Evolutionary conservation across 805 yeast genomes (phyloP), one percentile per base, ranked within the genome.

Genomic region (Sugiyamaella boreocaroliniensis): DNA sequence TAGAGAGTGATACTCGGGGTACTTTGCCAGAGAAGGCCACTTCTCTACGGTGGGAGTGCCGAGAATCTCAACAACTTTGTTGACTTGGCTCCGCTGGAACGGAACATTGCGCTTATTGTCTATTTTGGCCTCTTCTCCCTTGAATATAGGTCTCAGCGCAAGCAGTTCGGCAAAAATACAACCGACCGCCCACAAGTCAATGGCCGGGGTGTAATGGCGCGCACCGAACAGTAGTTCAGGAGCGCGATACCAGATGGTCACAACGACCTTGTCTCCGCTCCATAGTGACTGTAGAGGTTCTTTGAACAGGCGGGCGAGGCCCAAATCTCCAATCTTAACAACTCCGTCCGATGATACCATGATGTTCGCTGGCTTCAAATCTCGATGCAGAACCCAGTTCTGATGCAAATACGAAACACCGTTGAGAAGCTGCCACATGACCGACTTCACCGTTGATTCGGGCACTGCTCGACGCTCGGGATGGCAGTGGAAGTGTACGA

Each of bases 91-190:
- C 53, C 85, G 82, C 68, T 93, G 99, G 68, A 93, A 93, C 1
- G 98, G 97, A 4, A 92, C 90, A 52, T 82, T 85, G 64, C 92
- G 90, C 64, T 89, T 92, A 59, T 86, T 86, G 66, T 90, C 98
- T 78, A 92, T 86, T 61, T 92, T 92, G 12, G 96, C 93, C 65
- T 93, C 99, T 69, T 93, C 99, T 50, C 99, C 99, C 67, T 93
- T 93, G 72, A 93, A 93, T 9, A 93, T 83, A 0, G 99, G 99
- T 61, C 96, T 72, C 32, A 93, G 70, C 1, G 96, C 87, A 12
- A 93, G 72, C 49, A 93, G 71, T 65, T 93, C 99, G 0, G 97
- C 98, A 59, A 92, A 72, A 3, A 90, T 90, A 67, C 97, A 90
- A 0, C 98, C 98, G 4, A 87, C 88, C 0, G 98, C 96, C 98